These are phyloP conservation scores for Pseudoscleropodium purum DNA, from an alignment of 225 moss, liverwort and hornwort species.

Conservation along the genomic window DNA sequence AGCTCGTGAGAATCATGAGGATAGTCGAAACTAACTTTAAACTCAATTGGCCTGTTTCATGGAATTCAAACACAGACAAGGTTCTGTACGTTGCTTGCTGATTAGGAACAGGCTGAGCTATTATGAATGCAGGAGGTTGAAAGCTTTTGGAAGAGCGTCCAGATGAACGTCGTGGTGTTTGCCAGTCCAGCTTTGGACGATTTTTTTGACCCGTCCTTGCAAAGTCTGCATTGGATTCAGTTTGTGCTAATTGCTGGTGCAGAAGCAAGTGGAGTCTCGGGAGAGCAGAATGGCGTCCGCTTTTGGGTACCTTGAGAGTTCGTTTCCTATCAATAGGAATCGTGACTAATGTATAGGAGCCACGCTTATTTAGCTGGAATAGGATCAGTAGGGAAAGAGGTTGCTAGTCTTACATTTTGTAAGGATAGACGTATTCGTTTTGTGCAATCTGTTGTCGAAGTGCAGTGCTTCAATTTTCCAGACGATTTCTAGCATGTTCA, in stretches of 20 bases:
- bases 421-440: not conserved
- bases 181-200: not conserved
- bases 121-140: not conserved
- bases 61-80: too few species aligned
- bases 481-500: not conserved
- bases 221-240: not conserved
- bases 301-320: not conserved
- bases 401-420: not conserved
- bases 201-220: not conserved
- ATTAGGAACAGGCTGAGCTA: not conserved
- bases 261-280: not conserved
- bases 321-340: not conserved
- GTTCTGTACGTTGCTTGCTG: not conserved
- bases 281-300: too few species aligned
- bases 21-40: not conserved
- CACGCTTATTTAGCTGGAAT: not conserved
- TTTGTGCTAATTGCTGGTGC: not conserved
- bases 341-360: not conserved
- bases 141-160: not conserved
- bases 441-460: too few species aligned
- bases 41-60: not conserved
- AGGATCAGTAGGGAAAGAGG: not conserved
- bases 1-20: conserved; percentile 3
- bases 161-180: not conserved
- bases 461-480: not conserved